Evolutionary conservation across 1,139 yeast genomes (phyloP), one percentile per base, ranked within the genome.

Genomic region (Nadsonia starkeyi-henricii): DNA sequence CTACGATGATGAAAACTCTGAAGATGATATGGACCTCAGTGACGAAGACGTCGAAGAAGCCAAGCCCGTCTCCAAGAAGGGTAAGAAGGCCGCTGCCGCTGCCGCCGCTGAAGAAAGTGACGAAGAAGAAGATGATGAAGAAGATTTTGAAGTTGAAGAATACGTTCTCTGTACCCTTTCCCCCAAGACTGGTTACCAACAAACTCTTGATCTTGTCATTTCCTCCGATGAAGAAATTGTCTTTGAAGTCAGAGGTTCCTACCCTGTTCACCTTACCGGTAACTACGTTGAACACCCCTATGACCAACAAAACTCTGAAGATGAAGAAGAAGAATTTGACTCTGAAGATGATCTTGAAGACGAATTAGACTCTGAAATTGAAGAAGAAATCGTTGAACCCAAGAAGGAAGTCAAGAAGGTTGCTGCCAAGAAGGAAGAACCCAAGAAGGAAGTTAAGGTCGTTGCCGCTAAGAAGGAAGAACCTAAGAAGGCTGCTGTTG

Each of bases 271-370:
- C 67, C 74, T 91, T 62, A 75, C 86, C 59, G 99, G 99, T 73
- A 89, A 91, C 80, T 86, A 82, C 71, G 82, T 91, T 63, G 93
- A 85, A 64, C 96, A 88, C 68, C 96, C 97, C 66, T 88, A 79
- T 57, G 93, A 83, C 57, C 83, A 75, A 49, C 81, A 73, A 41
- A 69, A 73, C 51, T 78, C 70, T 47, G 81, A 75, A 48, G 75
- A 71, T 47, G 48, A 48, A 48, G 48, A 48, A 48, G 47, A 48
- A 47, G 46, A 46, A 46, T 75, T 70, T 51, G 70, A 70, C 47
- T 79, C 73, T 47, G 77, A 74, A 47, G 70, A 62, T 43, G 57
- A 51, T 46, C 66, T 63, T 48, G 72, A 67, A 45, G 66, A 62
- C 46, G 64, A 61, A 48, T 63, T 61, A 41, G 78, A 75, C 30